A percentile compares a stretch with the other conserved stretches of the same genome.
These are phyloP conservation scores for Boletus edulis DNA, from an alignment of 768 basidiomycete genomes.

Conservation along the genomic window DNA sequence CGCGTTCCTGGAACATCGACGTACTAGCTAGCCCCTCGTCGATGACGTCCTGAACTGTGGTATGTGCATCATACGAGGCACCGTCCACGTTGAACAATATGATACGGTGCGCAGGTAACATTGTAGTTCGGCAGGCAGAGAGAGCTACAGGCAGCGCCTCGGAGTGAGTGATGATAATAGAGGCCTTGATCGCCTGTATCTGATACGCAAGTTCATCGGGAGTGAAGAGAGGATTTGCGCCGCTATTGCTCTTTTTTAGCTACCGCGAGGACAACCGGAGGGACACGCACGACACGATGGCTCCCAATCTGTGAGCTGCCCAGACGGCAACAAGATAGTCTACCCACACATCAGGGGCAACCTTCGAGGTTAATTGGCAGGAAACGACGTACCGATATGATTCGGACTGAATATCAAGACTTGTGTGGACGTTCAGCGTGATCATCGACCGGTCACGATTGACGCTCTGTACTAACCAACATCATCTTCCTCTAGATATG, in stretches of 20 bases:
- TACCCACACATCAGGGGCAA: conserved; percentile 17
- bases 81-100: conserved; percentile 37
- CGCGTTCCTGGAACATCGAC: conserved; percentile 46
- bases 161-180: conserved; percentile 49
- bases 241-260: conserved; percentile 34
- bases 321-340: conserved; percentile 56
- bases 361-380: neutral
- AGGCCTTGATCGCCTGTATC: conserved; percentile 45
- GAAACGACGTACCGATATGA: conserved; percentile 48
- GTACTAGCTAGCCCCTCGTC: conserved; percentile 42
- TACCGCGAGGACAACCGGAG: neutral
- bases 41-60: conserved; percentile 48
- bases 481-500: conserved; percentile 34
- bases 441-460: neutral
- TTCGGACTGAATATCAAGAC: conserved; percentile 68
- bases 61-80: conserved; percentile 10
- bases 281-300: conserved; percentile 51
- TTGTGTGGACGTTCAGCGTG: conserved; percentile 25
- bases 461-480: conserved; percentile 32
- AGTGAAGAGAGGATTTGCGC: conserved; percentile 61
- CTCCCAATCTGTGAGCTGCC: conserved; percentile 56
- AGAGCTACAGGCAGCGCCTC: conserved; percentile 41
- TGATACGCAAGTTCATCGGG: conserved; percentile 59
- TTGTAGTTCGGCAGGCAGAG: conserved; percentile 40
- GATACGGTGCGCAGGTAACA: conserved; percentile 44